Evolutionary conservation across 2,329 filamentous ascomycete genomes (phyloP).

Genomic region (Albophoma yamanashiensis): DNA sequence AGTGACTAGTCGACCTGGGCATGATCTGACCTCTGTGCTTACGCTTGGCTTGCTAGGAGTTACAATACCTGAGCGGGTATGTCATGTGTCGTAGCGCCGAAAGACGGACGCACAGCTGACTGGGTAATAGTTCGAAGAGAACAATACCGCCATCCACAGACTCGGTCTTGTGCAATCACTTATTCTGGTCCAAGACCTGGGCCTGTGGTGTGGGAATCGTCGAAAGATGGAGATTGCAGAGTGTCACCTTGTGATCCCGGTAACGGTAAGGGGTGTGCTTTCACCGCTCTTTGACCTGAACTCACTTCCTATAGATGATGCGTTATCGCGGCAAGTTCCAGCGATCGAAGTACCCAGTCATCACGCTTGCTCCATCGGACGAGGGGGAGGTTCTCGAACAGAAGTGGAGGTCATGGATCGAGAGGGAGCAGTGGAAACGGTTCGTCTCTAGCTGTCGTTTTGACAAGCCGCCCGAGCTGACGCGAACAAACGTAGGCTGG

Average conservation of each 20-base stretch:
- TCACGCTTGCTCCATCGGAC: slow-evolving; percentile 42
- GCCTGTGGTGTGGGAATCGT: slow-evolving; percentile 43
- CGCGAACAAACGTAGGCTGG: slow-evolving; percentile 31
- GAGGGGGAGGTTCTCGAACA: slow-evolving; percentile 43
- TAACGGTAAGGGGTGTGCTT: slow-evolving; percentile 24
- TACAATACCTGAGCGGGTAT: slow-evolving; percentile 18
- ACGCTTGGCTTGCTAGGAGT: slow-evolving; percentile 11
- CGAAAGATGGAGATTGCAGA: slow-evolving; percentile 47
- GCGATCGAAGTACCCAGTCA: slow-evolving; percentile 38
- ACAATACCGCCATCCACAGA: slow-evolving; percentile 34
- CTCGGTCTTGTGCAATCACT: slow-evolving; percentile 38
- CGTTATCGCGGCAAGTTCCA: slow-evolving; percentile 48
- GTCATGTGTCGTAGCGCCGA: neutral
- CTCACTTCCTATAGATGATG: slow-evolving; percentile 32
- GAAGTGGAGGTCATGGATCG: slow-evolving; percentile 57
- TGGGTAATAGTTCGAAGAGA: slow-evolving; percentile 33
- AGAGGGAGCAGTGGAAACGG: slow-evolving; percentile 57
- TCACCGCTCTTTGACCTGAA: neutral
- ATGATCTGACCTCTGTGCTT: slow-evolving; percentile 2
- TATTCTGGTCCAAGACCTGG: slow-evolving; percentile 37
- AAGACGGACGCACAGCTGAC: slow-evolving; percentile 1
- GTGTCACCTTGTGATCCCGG: slow-evolving; percentile 33
- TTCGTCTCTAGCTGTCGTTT: slow-evolving; percentile 11
- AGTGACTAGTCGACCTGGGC: slow-evolving; percentile 6
- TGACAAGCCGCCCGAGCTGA: neutral